Conservation (phyloP, 1,284 basidiomycete genomes). For the Farysia itapuensis region DNA sequence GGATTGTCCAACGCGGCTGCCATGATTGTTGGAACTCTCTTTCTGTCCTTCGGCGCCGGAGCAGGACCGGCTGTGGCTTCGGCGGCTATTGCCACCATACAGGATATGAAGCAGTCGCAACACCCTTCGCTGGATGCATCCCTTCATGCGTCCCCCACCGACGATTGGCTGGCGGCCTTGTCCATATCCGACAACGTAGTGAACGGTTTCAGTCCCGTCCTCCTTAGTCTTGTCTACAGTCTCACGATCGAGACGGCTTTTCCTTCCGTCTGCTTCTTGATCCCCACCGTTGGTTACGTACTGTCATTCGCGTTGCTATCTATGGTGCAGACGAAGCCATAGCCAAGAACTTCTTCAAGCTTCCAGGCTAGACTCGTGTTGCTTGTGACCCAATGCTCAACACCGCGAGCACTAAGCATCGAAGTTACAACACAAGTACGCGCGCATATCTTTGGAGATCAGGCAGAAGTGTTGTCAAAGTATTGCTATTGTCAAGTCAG, state of each 20-base stretch:
- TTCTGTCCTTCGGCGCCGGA: slow-evolving; percentile 27
- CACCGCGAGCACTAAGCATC: too few species aligned
- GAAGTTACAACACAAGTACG: too few species aligned
- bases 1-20: slow-evolving; percentile 18
- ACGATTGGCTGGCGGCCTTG: slow-evolving; percentile 29
- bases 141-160: slow-evolving; percentile 21
- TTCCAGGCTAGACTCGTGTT: too few species aligned
- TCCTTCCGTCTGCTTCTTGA: slow-evolving; percentile 28
- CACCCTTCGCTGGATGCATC: slow-evolving; percentile 15
- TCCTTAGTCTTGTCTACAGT: slow-evolving; percentile 29
- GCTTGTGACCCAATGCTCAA: too few species aligned
- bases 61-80: slow-evolving; percentile 26
- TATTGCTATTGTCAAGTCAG: too few species aligned
- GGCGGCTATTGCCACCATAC: slow-evolving; percentile 33
- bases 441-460: too few species aligned
- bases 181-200: slow-evolving; percentile 31
- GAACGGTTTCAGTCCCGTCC: slow-evolving; percentile 25
- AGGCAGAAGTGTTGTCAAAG: too few species aligned
- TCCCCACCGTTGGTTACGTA: slow-evolving; percentile 20
- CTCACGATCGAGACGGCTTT: slow-evolving; percentile 27
- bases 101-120: slow-evolving; percentile 14
- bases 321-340: slow-evolving; percentile 12
- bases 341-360: too few species aligned
- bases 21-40: slow-evolving; percentile 26
- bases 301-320: slow-evolving; percentile 16